phyloP scores from a whole-genome alignment of 2,329 filamentous ascomycete species.

The Fusarium compactum region DNA sequence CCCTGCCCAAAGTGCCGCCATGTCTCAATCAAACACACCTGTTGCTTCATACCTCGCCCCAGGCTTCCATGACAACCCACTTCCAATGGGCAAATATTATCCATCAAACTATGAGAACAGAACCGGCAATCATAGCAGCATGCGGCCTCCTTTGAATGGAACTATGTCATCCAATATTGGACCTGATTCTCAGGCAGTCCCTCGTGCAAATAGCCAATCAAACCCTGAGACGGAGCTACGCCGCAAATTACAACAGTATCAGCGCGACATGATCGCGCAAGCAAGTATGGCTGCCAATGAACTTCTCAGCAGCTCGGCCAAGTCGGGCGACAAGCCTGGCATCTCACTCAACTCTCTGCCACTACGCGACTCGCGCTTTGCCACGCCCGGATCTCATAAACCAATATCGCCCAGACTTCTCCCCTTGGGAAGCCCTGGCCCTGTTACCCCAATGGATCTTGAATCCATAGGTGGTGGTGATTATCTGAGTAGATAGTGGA shows the following conservation, averaged over 20 bases:
- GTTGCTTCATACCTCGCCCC: conserved; percentile 65
- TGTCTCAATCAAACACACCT: conserved; percentile 54
- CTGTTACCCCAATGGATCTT: conserved; percentile 72
- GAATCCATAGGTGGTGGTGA: conserved; percentile 54
- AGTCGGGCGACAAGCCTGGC: conserved; percentile 43
- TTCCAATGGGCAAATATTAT: conserved; percentile 73
- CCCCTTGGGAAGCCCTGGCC: conserved; percentile 69
- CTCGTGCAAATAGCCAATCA: conserved; percentile 21
- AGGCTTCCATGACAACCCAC: conserved; percentile 59
- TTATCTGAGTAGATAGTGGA: conserved; percentile 51
- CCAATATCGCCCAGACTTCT: conserved; percentile 63
- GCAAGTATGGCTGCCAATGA: conserved; percentile 64
- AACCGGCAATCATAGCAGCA: conserved; percentile 43
- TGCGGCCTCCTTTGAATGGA: conserved; percentile 44
- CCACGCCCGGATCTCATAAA: conserved; percentile 56
- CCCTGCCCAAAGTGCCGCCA: conserved; percentile 39
- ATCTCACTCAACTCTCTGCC: conserved; percentile 53
- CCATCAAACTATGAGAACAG: conserved; percentile 69
- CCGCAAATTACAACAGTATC: conserved; percentile 67
- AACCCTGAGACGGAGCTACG: conserved; percentile 59
- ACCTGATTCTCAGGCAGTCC: conserved; percentile 53
- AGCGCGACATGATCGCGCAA: conserved; percentile 71
- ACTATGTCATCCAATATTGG: conserved; percentile 50
- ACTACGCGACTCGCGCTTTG: conserved; percentile 55
- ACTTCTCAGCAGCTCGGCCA: conserved; percentile 51